Base-by-base conservation (phyloP, 495 filamentous ascomycete species). In the Sabuloglossum arenarium region DNA sequence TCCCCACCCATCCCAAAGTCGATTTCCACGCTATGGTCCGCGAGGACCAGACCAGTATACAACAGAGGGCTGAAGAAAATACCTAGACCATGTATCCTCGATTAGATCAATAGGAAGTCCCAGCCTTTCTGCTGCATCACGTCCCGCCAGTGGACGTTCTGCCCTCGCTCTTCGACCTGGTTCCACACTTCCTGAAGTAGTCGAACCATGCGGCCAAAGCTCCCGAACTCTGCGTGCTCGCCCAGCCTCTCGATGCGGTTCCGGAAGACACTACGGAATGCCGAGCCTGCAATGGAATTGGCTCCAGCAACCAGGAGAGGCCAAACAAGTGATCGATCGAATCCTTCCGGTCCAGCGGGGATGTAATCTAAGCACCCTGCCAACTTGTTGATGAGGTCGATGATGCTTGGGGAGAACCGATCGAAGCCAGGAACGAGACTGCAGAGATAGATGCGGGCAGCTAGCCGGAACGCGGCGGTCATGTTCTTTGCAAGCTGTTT, bases 361-460 rank as follows among this genome's bases (percentile, higher is more conserved):
- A 98, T 88, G 63, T 75, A 84, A 47, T 82, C 74, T 11, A 97
- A 75, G 8, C 79, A 74, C 25, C 75, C 71, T 9, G 83, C 77
- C 45, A 95, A 72, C 54, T 85, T 81, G 30, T 79, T 73, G 43
- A 96, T 78, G 5, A 98, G 75, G 60, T 82, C 79, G 52, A 78
- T 65, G 64, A 77, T 88, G 71, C 77, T 82, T 0, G 70, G 67
- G 60, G 88, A 80, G 56, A 71, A 71, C 27, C 82, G 82, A 59
- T 84, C 78, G 65, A 86, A 89, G 29, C 87, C 88, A 0, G 91
- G 91, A 0, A 97, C 87, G 24, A 98, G 75, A 60, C 82, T 85
- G 79, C 87, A 94, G 8, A 97, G 80, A 71, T 96, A 96, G 68
- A 98, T 88, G 53, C 89, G 82, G 0, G 91, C 91, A 1, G 90